Evolutionary conservation across 2,329 filamentous ascomycete species (phyloP).

Genomic region (Penicillium sp.): DNA sequence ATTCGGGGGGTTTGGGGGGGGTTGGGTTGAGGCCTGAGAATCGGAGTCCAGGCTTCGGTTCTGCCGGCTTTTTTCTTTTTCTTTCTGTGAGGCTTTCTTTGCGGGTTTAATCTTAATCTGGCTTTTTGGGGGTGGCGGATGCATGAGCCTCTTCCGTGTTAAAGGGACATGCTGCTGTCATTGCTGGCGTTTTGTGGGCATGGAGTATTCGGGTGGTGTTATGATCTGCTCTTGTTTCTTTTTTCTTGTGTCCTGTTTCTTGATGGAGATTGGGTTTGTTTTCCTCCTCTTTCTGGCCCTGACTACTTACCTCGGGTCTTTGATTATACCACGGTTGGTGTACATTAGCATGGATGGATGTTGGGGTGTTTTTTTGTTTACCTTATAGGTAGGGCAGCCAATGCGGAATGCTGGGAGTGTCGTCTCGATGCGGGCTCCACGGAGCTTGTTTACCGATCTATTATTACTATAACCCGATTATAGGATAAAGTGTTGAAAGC

Average conservation of each 20-base stretch:
- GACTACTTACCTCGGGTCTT: neutral
- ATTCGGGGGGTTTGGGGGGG: slow-evolving; percentile 79
- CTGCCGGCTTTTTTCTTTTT: neutral
- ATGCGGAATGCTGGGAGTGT: slow-evolving; percentile 1
- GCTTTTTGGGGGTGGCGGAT: neutral
- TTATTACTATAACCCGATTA: neutral
- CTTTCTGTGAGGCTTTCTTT: slow-evolving; percentile 4
- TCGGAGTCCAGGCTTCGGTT: no score
- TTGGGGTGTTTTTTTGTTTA: slow-evolving; percentile 17
- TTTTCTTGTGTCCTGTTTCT: neutral
- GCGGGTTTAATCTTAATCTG: slow-evolving; percentile 14
- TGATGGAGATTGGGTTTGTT: slow-evolving; percentile 1
- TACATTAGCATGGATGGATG: slow-evolving; percentile 29
- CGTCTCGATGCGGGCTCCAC: neutral
- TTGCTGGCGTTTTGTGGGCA: slow-evolving; percentile 13
- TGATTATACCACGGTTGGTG: slow-evolving; percentile 23
- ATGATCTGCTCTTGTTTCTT: neutral
- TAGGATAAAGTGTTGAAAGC: neutral
- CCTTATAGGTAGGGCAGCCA: slow-evolving; percentile 4
- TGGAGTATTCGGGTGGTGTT: slow-evolving; percentile 11
- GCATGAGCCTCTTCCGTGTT: neutral
- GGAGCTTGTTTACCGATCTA: neutral
- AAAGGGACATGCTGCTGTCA: neutral
- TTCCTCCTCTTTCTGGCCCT: neutral
- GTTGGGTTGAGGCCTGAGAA: slow-evolving; percentile 50